phyloP scores from a whole-genome alignment of 208 protist genomes.

The Leishmania mexicana region DNA sequence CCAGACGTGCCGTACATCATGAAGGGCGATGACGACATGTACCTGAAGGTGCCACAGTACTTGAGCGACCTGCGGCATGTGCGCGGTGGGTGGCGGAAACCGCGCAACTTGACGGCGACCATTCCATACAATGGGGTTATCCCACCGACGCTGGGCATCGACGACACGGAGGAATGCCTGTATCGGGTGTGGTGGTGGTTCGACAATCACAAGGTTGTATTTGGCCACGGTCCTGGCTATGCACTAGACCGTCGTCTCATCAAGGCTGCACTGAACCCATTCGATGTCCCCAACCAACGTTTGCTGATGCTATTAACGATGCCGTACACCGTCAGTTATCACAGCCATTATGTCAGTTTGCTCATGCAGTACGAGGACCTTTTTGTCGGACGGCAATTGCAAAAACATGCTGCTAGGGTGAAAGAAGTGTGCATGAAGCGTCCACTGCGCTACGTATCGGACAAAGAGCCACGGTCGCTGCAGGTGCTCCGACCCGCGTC shows the following conservation, averaged over 20 bases:
- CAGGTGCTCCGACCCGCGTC: not conserved
- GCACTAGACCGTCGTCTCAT: not conserved
- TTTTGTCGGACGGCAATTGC: not conserved
- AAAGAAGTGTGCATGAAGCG: not conserved
- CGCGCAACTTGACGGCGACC: too few species aligned
- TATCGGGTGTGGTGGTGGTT: not conserved
- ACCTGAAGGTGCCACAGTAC: slow-evolving; percentile 52
- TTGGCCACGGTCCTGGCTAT: not conserved
- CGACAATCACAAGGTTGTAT: not conserved
- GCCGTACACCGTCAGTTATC: not conserved
- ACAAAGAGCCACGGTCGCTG: not conserved
- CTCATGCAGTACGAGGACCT: not conserved
- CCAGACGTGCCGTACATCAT: slow-evolving; percentile 36
- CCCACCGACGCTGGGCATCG: not conserved
- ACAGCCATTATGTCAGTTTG: not conserved
- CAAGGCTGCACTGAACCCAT: not conserved
- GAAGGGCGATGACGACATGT: slow-evolving; percentile 57
- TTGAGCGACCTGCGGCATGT: slow-evolving; percentile 7
- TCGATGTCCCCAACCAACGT: not conserved
- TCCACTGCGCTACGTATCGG: not conserved
- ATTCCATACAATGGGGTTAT: not conserved
- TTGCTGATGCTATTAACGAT: not conserved
- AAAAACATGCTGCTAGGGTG: not conserved
- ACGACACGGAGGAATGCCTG: not conserved
- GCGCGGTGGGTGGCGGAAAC: too few species aligned